Evolutionary conservation across 495 filamentous ascomycete species (phyloP).

Genomic region (Talaromyces trachyspermus): DNA sequence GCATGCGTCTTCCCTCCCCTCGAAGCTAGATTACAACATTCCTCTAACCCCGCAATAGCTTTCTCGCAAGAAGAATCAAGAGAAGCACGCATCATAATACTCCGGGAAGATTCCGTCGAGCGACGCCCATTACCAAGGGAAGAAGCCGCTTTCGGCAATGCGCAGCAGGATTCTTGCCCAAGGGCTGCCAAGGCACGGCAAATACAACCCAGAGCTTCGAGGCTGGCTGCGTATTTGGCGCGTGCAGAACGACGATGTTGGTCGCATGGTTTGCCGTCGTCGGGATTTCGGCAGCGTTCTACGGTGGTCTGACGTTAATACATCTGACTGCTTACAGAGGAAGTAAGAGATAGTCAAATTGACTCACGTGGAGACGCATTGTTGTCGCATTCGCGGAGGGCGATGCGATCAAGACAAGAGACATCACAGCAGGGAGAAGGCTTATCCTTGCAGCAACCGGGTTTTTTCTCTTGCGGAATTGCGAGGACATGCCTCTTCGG

Average conservation of each 20-base stretch:
- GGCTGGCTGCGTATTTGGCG: conserved; percentile 30
- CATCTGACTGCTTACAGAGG: too few relatives aligned
- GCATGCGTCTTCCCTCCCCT: too few relatives aligned
- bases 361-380: too few relatives aligned
- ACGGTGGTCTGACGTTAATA: conserved; percentile 6
- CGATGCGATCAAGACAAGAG: background rate
- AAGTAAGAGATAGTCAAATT: too few relatives aligned
- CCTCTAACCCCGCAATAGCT: background rate
- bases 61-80: conserved; percentile 10
- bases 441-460: background rate
- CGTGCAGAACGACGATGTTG: conserved; percentile 25
- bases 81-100: conserved; percentile 5
- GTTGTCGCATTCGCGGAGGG: conserved; percentile 3
- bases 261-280: conserved; percentile 19
- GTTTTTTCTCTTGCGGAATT: too few relatives aligned
- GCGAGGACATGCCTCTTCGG: too few relatives aligned
- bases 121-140: conserved; percentile 8
- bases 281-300: conserved; percentile 11
- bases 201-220: conserved; percentile 46
- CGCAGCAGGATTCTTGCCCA: conserved; percentile 46
- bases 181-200: conserved; percentile 46
- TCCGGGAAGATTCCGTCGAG: conserved; percentile 10
- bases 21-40: too few relatives aligned
- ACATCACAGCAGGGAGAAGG: background rate
- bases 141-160: too few relatives aligned